Base-by-base conservation (phyloP, 306 rosid genomes). In the Purshia tridentata region DNA sequence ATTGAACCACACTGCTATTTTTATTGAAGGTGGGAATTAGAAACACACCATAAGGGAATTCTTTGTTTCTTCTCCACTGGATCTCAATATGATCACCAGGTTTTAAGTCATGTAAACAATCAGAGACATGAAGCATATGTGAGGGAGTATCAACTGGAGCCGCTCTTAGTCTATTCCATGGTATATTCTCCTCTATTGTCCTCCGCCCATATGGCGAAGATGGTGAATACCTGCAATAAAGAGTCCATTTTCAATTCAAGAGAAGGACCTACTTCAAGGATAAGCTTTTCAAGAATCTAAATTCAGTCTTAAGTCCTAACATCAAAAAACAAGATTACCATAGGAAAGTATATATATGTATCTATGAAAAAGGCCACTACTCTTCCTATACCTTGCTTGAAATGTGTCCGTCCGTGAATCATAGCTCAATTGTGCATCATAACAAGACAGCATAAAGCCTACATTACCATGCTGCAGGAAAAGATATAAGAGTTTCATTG, bases 11-110 rank as follows among this genome's bases (percentile, higher is more conserved):
- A 0, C 5, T 5, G 6, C 35, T 15, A 19, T 15, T 51, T 64
- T 46, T 46, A 16, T 12, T 52, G 6, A 62, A 48, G 37, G 23
- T 4, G 37, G 72, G 70, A 35, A 48, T 49, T 46, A 59, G 13
- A 76, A 81, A 79, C 84, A 65, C 73, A 94, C 98, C 98, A 69
- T 89, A 88, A 50, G 95, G 97, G 69, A 89, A 94, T 62, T 86
- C 97, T 63, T 73, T 86, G 82, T 80, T 91, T 84, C 87, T 91
- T 80, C 98, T 89, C 98, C 98, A 94, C 69, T 94, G 98, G 60
- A 94, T 91, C 81, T 94, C 98, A 53, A 94, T 80, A 83, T 94
- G 90, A 81, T 94, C 97, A 45, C 92, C 91, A 0, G 97, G 95
- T 72, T 56, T 86, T 35, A 94, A 86, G 70, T 91, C 90, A 29